A percentile compares a stretch with the other conserved stretches of the same genome.
These are phyloP conservation scores for Penicillium capsulatum DNA, from an alignment of 2,329 filamentous ascomycete species.

Conservation along the genomic window DNA sequence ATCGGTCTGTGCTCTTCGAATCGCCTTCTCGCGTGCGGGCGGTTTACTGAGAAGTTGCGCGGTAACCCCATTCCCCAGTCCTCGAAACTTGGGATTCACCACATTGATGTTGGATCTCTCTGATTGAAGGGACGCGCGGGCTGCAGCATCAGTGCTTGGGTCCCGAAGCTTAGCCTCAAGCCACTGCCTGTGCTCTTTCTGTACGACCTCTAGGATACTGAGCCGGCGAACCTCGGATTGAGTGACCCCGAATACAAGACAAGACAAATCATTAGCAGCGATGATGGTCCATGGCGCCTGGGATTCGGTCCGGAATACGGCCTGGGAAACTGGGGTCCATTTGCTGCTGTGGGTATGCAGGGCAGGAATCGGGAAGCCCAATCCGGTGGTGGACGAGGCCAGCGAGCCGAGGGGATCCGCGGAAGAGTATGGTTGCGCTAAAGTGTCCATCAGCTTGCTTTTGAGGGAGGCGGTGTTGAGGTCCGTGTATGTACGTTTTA, in stretches of 20 bases:
- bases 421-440: conserved; percentile 74
- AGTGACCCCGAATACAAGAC: conserved; percentile 98
- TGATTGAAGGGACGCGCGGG: conserved; percentile 28
- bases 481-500: conserved; percentile 89
- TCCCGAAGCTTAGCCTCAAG: conserved; percentile 77
- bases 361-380: conserved; percentile 46
- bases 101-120: conserved; percentile 39
- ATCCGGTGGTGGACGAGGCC: conserved; percentile 33
- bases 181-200: conserved; percentile 84
- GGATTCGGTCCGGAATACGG: conserved; percentile 94
- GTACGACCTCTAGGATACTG: conserved; percentile 91
- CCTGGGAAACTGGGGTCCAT: conserved; percentile 86
- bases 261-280: conserved; percentile 92
- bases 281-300: conserved; percentile 92
- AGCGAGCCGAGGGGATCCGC: conserved; percentile 44
- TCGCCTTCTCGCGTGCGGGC: conserved; percentile 50
- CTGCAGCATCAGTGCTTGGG: conserved; percentile 51
- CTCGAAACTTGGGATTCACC: conserved; percentile 40
- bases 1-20: conserved; percentile 53
- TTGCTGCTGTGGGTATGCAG: conserved; percentile 87
- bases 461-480: conserved; percentile 69
- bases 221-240: conserved; percentile 89
- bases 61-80: conserved; percentile 79
- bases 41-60: conserved; percentile 84
- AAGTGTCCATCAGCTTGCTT: conserved; percentile 76